These are phyloP conservation scores for Rossbeevera mucosa DNA, from an alignment of 768 basidiomycete species.

Conservation along the genomic window DNA sequence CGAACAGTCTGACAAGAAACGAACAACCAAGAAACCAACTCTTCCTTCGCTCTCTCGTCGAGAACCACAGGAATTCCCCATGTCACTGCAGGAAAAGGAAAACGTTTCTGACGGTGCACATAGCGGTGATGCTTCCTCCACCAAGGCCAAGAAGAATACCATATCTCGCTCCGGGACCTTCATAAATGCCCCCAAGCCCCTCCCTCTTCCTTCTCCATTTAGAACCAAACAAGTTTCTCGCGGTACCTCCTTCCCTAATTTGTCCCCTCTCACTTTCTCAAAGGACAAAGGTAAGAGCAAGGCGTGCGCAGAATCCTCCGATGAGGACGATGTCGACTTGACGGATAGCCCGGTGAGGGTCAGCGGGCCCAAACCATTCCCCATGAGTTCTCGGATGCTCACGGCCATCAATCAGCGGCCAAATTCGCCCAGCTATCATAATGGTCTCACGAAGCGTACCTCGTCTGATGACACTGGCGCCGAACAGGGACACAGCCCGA, in stretches of 20 bases:
- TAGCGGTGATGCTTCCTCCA: conserved; percentile 9
- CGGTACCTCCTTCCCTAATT: conserved; percentile 17
- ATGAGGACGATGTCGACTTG: conserved; percentile 1
- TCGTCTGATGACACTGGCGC: conserved; percentile 33
- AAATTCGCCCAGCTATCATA: conserved; percentile 13
- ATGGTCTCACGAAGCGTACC: conserved; percentile 24
- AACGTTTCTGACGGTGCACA: conserved; percentile 13
- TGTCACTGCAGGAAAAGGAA: conserved; percentile 22
- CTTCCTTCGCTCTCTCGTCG: conserved; percentile 2
- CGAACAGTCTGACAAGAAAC: conserved; percentile 1
- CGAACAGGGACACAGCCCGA: conserved; percentile 24
- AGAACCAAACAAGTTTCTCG: conserved; percentile 4
- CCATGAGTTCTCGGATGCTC: conserved; percentile 46
- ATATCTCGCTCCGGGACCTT: conserved; percentile 8
- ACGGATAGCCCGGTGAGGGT: not conserved
- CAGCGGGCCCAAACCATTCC: conserved; percentile 35
- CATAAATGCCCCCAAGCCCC: not conserved
- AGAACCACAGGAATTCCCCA: conserved; percentile 23
- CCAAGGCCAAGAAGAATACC: conserved; percentile 9
- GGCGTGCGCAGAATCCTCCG: conserved; percentile 1
- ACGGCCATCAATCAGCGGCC: conserved; percentile 34
- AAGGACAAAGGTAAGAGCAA: conserved; percentile 24
- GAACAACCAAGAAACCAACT: conserved; percentile 7
- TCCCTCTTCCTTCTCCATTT: conserved; percentile 24
- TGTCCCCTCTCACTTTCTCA: conserved; percentile 22